phyloP scores from a whole-genome alignment of 768 basidiomycete species.

The Lactifluus volemus region DNA sequence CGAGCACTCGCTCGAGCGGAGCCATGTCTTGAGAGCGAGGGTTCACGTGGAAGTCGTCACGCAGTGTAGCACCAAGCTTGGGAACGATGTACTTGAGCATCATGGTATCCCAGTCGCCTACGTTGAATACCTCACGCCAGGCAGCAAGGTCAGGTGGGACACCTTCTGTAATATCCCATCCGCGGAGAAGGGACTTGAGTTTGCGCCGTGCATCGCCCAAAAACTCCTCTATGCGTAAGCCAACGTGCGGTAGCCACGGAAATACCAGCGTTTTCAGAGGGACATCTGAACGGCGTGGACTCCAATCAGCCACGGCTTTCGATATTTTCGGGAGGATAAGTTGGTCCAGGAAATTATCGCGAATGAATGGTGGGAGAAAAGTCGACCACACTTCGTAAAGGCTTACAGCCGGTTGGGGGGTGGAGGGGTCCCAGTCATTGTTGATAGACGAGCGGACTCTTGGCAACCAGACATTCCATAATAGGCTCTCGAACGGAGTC shows the following conservation, averaged over 20 bases:
- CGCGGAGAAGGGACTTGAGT: slow-evolving; percentile 66
- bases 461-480: slow-evolving; percentile 95
- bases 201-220: slow-evolving; percentile 82
- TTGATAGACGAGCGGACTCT: slow-evolving; percentile 90
- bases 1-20: slow-evolving; percentile 66
- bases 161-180: slow-evolving; percentile 65
- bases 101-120: slow-evolving; percentile 83
- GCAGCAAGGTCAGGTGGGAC: slow-evolving; percentile 64
- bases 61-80: slow-evolving; percentile 73
- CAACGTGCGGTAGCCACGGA: slow-evolving; percentile 91
- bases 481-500: slow-evolving; percentile 90
- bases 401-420: slow-evolving; percentile 66
- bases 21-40: slow-evolving; percentile 85
- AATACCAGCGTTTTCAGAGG: slow-evolving; percentile 78
- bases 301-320: slow-evolving; percentile 81
- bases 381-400: slow-evolving; percentile 85
- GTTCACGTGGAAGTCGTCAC: slow-evolving; percentile 83
- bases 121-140: slow-evolving; percentile 75
- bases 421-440: slow-evolving; percentile 82
- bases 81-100: slow-evolving; percentile 88
- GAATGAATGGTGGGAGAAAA: slow-evolving; percentile 83
- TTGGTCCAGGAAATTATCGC: slow-evolving; percentile 93
- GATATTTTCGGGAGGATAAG: slow-evolving; percentile 90
- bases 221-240: slow-evolving; percentile 73
- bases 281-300: slow-evolving; percentile 44